Conservation (phyloP, 2,329 filamentous ascomycete genomes). For the Fusarium denticulatum region DNA sequence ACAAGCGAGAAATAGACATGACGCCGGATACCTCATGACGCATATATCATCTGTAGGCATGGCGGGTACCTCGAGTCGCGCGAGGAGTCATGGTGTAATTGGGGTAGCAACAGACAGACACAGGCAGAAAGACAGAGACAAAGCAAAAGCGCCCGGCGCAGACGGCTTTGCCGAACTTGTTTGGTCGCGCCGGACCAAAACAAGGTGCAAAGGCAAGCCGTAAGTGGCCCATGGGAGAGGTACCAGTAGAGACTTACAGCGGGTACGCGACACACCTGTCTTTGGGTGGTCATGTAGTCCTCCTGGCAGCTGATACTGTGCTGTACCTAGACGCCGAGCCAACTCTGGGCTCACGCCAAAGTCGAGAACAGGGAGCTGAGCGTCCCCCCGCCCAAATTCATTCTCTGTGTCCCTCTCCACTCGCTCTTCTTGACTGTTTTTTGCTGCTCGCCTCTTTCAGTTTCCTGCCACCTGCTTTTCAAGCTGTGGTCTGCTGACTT, state of each 20-base stretch:
- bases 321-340: slow-evolving; percentile 45
- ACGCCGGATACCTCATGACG: slow-evolving; percentile 35
- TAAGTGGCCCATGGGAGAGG: slow-evolving; percentile 43
- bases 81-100: slow-evolving; percentile 24
- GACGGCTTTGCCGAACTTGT: slow-evolving; percentile 40
- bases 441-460: slow-evolving; percentile 11
- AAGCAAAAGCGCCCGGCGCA: slow-evolving; percentile 34
- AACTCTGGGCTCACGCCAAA: slow-evolving; percentile 29
- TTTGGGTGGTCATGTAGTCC: slow-evolving; percentile 48
- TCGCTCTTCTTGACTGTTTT: slow-evolving; percentile 41
- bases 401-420: slow-evolving; percentile 41
- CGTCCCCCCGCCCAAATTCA: slow-evolving; percentile 44
- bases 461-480: slow-evolving; percentile 35
- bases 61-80: slow-evolving; percentile 41
- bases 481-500: slow-evolving; percentile 16
- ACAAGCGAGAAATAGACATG: slow-evolving; percentile 15
- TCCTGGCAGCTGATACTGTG: slow-evolving; percentile 51
- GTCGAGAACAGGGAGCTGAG: slow-evolving; percentile 44
- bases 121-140: slow-evolving; percentile 21
- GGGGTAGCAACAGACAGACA: slow-evolving; percentile 19
- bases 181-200: slow-evolving; percentile 42
- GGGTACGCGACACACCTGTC: slow-evolving; percentile 51
- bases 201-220: slow-evolving; percentile 40
- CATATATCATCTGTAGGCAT: slow-evolving; percentile 42
- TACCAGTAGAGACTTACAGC: slow-evolving; percentile 50